These are phyloP conservation scores for Hypsizygus marmoreus DNA, from an alignment of 768 basidiomycete species.

Conservation along the genomic window DNA sequence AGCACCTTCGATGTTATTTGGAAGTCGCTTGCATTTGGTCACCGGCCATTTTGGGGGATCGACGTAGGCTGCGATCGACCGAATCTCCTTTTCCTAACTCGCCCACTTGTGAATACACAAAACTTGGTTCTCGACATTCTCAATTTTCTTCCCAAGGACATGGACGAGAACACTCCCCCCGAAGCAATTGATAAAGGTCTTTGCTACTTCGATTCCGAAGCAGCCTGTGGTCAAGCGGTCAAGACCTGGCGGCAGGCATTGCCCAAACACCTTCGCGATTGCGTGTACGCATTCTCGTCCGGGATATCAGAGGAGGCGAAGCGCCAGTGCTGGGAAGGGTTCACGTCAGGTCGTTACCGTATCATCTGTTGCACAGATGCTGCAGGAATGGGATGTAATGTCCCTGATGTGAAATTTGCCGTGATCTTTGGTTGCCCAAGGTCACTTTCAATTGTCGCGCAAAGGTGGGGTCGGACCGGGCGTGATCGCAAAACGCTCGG, in stretches of 20 bases:
- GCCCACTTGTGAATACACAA: too few relatives aligned
- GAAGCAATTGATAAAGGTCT: not conserved
- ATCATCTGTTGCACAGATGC: conserved; percentile 32
- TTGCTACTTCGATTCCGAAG: not conserved
- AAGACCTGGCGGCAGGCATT: not conserved
- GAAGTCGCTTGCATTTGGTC: conserved; percentile 24
- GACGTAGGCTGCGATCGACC: conserved; percentile 26
- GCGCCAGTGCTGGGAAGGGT: too few relatives aligned
- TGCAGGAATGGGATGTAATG: conserved; percentile 34
- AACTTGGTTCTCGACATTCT: too few relatives aligned
- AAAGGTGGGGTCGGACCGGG: too few relatives aligned
- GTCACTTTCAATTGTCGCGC: conserved; percentile 13
- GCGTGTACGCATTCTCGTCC: not conserved
- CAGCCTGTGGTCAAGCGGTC: not conserved
- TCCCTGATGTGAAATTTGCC: conserved; percentile 23
- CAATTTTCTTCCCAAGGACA: too few relatives aligned
- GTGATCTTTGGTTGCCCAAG: conserved; percentile 23
- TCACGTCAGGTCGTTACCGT: too few relatives aligned
- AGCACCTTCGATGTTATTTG: conserved; percentile 28
- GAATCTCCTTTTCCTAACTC: conserved; percentile 20
- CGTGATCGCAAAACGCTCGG: too few relatives aligned
- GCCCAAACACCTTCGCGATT: not conserved
- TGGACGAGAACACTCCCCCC: not conserved
- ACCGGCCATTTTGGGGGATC: conserved; percentile 34
- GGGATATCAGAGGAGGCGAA: too few relatives aligned